A percentile compares a stretch with the other conserved stretches of the same genome.
These are phyloP conservation scores for Tylopilus microsporus DNA, from an alignment of 1,284 basidiomycete genomes.

Conservation along the genomic window DNA sequence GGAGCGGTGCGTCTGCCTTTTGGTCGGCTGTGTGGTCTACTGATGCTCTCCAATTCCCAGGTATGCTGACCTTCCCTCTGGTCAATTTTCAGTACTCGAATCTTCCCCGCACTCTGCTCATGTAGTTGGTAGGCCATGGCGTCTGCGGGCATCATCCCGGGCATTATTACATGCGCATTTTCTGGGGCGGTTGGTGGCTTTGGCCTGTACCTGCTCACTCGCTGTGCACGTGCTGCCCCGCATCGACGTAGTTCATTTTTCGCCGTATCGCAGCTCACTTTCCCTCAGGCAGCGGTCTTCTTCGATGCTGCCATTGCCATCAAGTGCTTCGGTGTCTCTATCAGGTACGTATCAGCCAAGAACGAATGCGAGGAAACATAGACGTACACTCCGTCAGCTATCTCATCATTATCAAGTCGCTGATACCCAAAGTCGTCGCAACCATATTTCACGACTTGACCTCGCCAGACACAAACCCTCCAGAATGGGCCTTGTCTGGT, in stretches of 20 bases:
- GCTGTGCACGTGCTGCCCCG: conserved; percentile 77
- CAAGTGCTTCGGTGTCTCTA: conserved; percentile 95
- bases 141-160: conserved; percentile 80
- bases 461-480: conserved; percentile 59
- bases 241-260: conserved; percentile 84
- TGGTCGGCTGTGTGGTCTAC: conserved; percentile 1
- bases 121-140: conserved; percentile 62
- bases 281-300: conserved; percentile 76
- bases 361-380: not conserved
- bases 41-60: conserved; percentile 33
- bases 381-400: conserved; percentile 49
- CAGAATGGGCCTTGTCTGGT: conserved; percentile 71
- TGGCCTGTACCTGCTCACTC: conserved; percentile 84
- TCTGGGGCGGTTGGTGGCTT: conserved; percentile 79
- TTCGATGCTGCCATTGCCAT: conserved; percentile 93
- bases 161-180: conserved; percentile 82
- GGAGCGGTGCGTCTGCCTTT: conserved; percentile 61
- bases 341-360: conserved; percentile 54
- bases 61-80: conserved; percentile 80
- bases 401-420: conserved; percentile 88
- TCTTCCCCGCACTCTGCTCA: not conserved
- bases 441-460: conserved; percentile 77
- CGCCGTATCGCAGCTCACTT: conserved; percentile 79
- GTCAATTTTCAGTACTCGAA: conserved; percentile 36
- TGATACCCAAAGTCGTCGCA: conserved; percentile 90